These are phyloP conservation scores for Entonaema liquescens DNA, from an alignment of 495 filamentous ascomycete genomes.

Conservation along the genomic window DNA sequence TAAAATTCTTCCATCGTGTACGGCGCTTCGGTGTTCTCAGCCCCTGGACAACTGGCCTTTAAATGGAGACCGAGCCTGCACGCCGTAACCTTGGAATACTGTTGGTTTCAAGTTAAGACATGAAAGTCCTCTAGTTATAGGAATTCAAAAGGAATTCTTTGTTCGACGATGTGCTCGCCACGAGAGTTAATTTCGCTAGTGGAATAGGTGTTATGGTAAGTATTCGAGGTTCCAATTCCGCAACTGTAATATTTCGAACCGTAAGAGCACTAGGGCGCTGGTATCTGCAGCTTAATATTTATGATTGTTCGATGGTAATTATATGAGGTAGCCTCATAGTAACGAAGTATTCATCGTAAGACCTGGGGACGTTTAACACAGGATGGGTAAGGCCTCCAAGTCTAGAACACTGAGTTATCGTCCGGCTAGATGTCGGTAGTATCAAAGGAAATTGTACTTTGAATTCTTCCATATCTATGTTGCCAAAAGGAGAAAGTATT, in stretches of 20 bases:
- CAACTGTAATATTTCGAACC: background rate
- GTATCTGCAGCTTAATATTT: background rate
- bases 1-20: conserved; percentile 13
- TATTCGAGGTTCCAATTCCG: conserved; percentile 29
- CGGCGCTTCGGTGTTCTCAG: conserved; percentile 19
- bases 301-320: conserved; percentile 6
- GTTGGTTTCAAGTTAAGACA: conserved; percentile 16
- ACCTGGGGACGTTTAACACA: conserved; percentile 6
- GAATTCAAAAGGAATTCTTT: background rate
- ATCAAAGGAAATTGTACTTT: conserved; percentile 33
- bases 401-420: conserved; percentile 34
- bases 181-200: background rate
- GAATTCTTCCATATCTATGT: conserved; percentile 32
- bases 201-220: conserved; percentile 18
- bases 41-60: conserved; percentile 8
- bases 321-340: conserved; percentile 2
- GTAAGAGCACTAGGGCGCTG: background rate
- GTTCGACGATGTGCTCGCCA: background rate
- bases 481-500: conserved; percentile 20
- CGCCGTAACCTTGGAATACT: conserved; percentile 19
- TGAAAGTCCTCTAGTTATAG: conserved; percentile 12
- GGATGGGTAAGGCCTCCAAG: background rate
- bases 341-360: conserved; percentile 7
- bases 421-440: conserved; percentile 26
- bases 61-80: conserved; percentile 16